phyloP scores from a whole-genome alignment of 306 rosid species.

The Astragalus glycyphyllos region DNA sequence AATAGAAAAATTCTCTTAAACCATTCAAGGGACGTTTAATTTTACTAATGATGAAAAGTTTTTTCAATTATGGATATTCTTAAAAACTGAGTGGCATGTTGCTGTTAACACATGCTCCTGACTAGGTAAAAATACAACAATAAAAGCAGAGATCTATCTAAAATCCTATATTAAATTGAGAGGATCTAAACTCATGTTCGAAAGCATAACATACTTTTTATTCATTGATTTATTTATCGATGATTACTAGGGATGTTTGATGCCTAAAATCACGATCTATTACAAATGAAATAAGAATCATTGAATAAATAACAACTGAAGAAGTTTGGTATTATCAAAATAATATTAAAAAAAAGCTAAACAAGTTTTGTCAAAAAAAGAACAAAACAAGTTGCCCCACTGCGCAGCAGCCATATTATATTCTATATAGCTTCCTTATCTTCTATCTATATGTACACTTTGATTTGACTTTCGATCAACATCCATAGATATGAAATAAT shows the following conservation, averaged over 20 bases:
- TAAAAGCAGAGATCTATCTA: neutral
- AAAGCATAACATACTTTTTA: constrained; percentile 16
- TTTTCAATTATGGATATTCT: neutral
- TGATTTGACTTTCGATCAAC: constrained; percentile 30
- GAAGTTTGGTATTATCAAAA: too few species aligned
- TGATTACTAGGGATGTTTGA: constrained; percentile 17
- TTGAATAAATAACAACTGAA: neutral
- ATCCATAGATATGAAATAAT: constrained; percentile 17
- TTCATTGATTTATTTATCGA: constrained; percentile 23
- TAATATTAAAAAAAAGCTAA: too few species aligned
- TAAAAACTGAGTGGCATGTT: neutral
- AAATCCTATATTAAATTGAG: constrained; percentile 24
- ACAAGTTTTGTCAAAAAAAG: too few species aligned
- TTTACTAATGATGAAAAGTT: neutral
- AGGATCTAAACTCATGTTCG: neutral
- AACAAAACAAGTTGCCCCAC: constrained; percentile 31
- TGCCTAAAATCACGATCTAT: constrained; percentile 24
- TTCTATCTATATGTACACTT: constrained; percentile 47
- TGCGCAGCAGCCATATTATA: constrained; percentile 36
- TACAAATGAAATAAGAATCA: constrained; percentile 30
- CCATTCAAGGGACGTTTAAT: neutral
- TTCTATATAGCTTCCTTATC: constrained; percentile 22
- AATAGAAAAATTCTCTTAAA: neutral
- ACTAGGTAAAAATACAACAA: neutral
- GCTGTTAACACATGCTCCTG: constrained; percentile 18